Base-by-base conservation (phyloP, 1,284 basidiomycete genomes). In the Irpex rosettiformis region DNA sequence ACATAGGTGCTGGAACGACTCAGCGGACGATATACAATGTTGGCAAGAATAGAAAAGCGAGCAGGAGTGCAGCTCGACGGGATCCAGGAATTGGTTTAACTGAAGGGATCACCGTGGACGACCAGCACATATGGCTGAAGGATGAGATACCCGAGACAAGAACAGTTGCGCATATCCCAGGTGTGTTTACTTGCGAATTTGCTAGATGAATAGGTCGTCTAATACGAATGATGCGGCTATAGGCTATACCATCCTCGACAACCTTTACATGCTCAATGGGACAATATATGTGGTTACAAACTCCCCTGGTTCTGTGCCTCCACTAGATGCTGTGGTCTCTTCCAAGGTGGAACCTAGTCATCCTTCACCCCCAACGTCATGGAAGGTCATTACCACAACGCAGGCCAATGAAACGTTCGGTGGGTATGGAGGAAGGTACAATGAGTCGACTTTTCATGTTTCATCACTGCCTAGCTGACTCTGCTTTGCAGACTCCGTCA, bases 231-330 rank as follows among this genome's bases (percentile, higher is more conserved):
- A 52, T 27, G 52, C 27, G 27, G 48, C 61, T 47, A 37, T 66
- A 92, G 92, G 93, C 1, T 92, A 87, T 75, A 93, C 89, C 1
- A 82, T 93, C 45, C 76, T 94, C 56, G 90, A 94, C 64, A 87
- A 90, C 60, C 77, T 93, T 24, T 83, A 89, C 62, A 70, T 90
- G 25, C 79, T 79, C 63, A 85, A 88, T 64, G 86, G 87, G 10
- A 82, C 81, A 4, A 76, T 93, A 56, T 91, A 85, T 69, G 71
- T 94, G 59, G 83, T 91, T 24, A 79, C 82, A 3, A 82, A 89
- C 64, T 73, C 82, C 56, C 75, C 75, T 6, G 66, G 75, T 4
- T 71, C 72, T 24, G 77, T 87, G 54, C 88, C 86, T 1, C 62
- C 76, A 2, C 69, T 84, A 25, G 70, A 69, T 6, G 71, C 75